Percentiles rank a stretch among this genome's conserved stretches.
Evolutionary conservation across 2,329 filamentous ascomycete genomes (phyloP).

Genomic region (Penicillium concentricum): DNA sequence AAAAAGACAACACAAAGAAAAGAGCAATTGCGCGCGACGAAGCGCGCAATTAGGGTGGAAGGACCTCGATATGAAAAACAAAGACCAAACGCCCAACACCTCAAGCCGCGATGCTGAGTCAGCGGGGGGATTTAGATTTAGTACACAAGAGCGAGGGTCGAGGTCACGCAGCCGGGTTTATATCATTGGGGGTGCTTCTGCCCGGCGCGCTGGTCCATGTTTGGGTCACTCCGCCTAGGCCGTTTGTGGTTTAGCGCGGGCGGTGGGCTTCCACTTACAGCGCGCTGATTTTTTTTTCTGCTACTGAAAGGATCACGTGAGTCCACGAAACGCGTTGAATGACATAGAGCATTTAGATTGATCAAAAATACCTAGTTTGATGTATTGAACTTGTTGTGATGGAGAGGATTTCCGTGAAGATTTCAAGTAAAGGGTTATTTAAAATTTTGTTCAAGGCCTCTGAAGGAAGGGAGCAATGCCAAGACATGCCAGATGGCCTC

Average conservation of each 20-base stretch:
- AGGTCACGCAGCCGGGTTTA: constrained; percentile 49
- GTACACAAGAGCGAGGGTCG: constrained; percentile 31
- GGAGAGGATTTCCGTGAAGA: neutral
- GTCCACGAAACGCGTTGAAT: constrained; percentile 7
- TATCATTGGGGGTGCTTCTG: constrained; percentile 45
- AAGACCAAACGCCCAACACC: constrained; percentile 21
- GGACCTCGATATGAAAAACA: constrained; percentile 13
- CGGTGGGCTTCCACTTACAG: constrained; percentile 29
- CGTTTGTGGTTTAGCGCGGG: constrained; percentile 27
- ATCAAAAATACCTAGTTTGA: neutral
- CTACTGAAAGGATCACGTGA: constrained; percentile 19
- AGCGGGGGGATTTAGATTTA: constrained; percentile 28
- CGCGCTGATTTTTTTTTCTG: constrained; percentile 25
- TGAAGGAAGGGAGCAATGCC: constrained; percentile 20
- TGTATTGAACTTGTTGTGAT: neutral
- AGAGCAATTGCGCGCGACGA: constrained; percentile 13
- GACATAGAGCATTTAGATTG: constrained; percentile 6
- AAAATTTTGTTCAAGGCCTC: neutral
- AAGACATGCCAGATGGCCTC: constrained; percentile 40
- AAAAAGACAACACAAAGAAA: constrained; percentile 10
- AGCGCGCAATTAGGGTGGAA: constrained; percentile 12
- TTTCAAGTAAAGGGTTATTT: neutral
- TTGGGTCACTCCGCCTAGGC: constrained; percentile 37
- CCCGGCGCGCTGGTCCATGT: constrained; percentile 43
- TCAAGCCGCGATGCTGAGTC: constrained; percentile 19